Base-by-base conservation (phyloP, 2,329 filamentous ascomycete species). In the Phialocephala subalpina region DNA sequence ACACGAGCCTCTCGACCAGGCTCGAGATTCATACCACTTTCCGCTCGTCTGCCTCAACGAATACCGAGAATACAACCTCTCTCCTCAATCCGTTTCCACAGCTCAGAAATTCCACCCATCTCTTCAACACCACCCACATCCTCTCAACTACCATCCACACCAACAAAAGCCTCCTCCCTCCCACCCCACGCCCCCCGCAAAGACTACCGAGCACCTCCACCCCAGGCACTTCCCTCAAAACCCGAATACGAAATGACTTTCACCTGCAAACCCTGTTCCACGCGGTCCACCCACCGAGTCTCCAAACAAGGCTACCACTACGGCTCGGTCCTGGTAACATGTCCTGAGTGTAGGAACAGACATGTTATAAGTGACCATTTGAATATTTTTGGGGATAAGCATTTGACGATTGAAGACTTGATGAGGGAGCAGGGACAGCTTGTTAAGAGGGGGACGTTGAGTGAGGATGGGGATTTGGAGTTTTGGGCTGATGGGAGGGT, bases 231-330 rank as follows among this genome's bases (percentile, higher is more conserved):
- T 2, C 58, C 65, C 1, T 59, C 64, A 5, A 69, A 73, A 61
- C 93, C 93, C 1, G 88, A 92, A 64, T 99, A 98, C 80, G 86
- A 93, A 72, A 85, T 99, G 70, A 92, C 90, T 58, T 97, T 99
- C 78, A 99, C 96, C 72, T 99, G 96, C 85, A 90, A 92, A 66
- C 93, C 92, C 36, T 99, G 96, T 81, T 83, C 85, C 55, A 82
- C 86, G 40, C 90, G 94, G 65, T 97, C 93, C n/a, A 86, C 89
- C 14, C 97, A 99, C 80, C 86, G 86, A 59, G 84, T 99, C 73
- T 93, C 93, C 35, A 97, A 98, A 79, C 96, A 98, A 77, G 96
- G 93, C 36, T 99, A 99, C 77, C 94, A 98, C 79, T 85, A 90
- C 69, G 96, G 96, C 40, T 95, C 93, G 1, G 91, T 96, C 4